Evolutionary conservation across 352 stramenopile genomes (phyloP).

Genomic region (Globisporangium nodosum): DNA sequence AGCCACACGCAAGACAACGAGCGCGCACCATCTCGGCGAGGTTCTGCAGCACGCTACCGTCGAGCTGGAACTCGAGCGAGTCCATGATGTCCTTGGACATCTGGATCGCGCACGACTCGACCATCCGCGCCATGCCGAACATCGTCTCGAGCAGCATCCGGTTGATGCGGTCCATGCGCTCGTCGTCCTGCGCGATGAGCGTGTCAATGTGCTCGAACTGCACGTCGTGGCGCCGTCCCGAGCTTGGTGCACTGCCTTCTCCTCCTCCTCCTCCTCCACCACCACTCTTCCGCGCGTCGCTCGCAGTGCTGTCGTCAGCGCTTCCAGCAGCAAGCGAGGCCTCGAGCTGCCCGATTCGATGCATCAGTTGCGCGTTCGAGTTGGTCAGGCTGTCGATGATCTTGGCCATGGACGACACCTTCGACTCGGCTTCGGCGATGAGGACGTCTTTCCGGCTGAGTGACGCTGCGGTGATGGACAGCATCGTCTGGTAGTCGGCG

Average conservation of each 20-base stretch:
- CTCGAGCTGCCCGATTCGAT: constrained; percentile 63
- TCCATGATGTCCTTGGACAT: constrained; percentile 81
- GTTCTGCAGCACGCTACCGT: constrained; percentile 54
- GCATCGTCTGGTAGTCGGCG: constrained; percentile 75
- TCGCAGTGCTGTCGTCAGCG: constrained; percentile 7
- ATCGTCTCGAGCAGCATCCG: constrained; percentile 77
- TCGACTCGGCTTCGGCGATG: constrained; percentile 55
- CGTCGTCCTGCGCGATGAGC: constrained; percentile 40
- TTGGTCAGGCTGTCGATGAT: constrained; percentile 79
- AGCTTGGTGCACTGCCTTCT: neutral
- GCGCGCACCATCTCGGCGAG: constrained; percentile 48
- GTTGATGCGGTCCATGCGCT: constrained; percentile 59
- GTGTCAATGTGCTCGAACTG: constrained; percentile 58
- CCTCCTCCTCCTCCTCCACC: no score
- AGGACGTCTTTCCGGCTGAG: constrained; percentile 73
- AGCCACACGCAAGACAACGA: neutral
- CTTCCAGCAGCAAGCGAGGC: constrained; percentile 19
- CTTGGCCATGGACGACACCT: constrained; percentile 62
- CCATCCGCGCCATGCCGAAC: constrained; percentile 82
- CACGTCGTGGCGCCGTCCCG: constrained; percentile 17
- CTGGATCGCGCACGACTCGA: constrained; percentile 80
- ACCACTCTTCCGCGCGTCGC: neutral
- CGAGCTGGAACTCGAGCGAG: constrained; percentile 69
- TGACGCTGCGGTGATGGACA: constrained; percentile 67
- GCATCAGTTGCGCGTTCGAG: constrained; percentile 61